Evolutionary conservation across 345 rosid genomes (phyloP), one percentile per base, ranked within the genome.

Genomic region (Bruguiera parviflora): DNA sequence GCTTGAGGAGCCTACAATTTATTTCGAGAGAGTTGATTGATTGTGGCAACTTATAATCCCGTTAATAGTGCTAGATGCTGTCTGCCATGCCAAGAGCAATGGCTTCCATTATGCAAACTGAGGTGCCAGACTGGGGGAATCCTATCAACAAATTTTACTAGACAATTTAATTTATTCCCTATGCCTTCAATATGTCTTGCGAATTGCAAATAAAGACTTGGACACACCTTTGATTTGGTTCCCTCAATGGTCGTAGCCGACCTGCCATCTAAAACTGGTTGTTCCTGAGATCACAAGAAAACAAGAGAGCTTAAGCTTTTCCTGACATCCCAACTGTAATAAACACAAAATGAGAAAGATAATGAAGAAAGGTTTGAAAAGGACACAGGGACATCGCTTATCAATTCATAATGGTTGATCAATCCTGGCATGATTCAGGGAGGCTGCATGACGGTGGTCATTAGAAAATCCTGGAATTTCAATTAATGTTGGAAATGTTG

Each of bases 61-160:
- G 43, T 61, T 68, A 18, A 71, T 49, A 67, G 15, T 77, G 82
- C 73, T 73, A 73, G 84, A 75, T 83, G 75, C 74, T 83, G 80
- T 75, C 80, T 75, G 80, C 86, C 78, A 75, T 61, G 67, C 72
- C 72, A 8, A 43, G 43, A 65, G 32, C 76, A 78, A 25, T 22
- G 64, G 70, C 57, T 53, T 71, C 20, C 27, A 39, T 51, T 58
- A 16, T 55, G 74, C 24, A 74, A 43, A 53, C 52, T 53, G 22
- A 65, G 68, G 37, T 33, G 37, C 37, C 24, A 74, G 32, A 53
- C 52, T 53, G 28, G 57, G 68, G 74, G 57, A n/a, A 25, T n/a
- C 33, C 39, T 46, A 65, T 58, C 69, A 52, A 71, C 71, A 65
- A 64, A 33, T 43, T 22, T 52, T 63, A 58, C 47, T 3, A 27